Evolutionary conservation across 495 filamentous ascomycete species (phyloP), one percentile per base, ranked within the genome.

Genomic region (Tuber magnatum): DNA sequence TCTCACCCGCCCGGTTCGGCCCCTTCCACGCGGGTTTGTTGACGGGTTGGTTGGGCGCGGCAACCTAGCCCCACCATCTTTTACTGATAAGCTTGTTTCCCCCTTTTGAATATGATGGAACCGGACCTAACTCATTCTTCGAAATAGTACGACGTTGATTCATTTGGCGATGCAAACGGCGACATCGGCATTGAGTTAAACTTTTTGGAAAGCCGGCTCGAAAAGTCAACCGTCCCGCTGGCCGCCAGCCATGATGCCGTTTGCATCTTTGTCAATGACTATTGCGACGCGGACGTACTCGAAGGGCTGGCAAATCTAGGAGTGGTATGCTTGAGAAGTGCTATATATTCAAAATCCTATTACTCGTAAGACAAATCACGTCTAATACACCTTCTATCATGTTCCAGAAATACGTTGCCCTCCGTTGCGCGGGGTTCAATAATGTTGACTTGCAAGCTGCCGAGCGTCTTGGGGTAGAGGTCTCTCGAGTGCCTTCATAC

Each of bases 211-310:
- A 71, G 77, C 22, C 73, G 69, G 14, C 78, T 82, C 14, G 81
- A 82, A 65, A 71, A 71, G n/a, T 76, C 71, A 20, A 92, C 90
- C 14, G 88, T 85, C 0, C 73, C 87, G 2, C 85, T 91, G 35
- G 89, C 89, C 2, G 75, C 81, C 16, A 87, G 83, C 74, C 84
- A 86, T 76, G 83, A 85, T 48, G 91, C 90, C 73, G 85, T 92
- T 72, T 92, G 90, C 84, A 89, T 89, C 81, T 92, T 92, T 82
- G 91, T 92, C 74, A 92, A 92, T 84, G 90, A 92, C 83, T 84
- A 80, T 8, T 85, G 91, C 51, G 80, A 85, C 74, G 85, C 79
- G 5, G 75, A 80, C 2, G 89, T 91, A 70, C 85, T 91, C 43
- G 77, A 83, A 65, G 83, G 85, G 14, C 85, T 91, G 4, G 82